Base-by-base conservation (phyloP, 2,329 filamentous ascomycete genomes). In the Aspergillus udagawae region DNA sequence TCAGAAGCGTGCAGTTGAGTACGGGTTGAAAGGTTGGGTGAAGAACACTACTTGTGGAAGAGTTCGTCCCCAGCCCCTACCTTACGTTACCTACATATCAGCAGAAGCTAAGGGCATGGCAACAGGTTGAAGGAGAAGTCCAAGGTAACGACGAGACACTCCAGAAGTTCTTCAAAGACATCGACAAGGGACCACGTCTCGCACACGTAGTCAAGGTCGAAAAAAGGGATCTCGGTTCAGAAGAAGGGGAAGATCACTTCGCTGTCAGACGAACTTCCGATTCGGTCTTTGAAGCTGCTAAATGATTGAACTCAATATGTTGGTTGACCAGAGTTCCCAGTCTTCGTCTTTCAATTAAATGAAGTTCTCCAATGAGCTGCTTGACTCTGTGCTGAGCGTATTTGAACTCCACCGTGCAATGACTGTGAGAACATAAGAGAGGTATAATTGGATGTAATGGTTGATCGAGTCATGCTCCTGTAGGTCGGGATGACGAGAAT, bases 41-140 rank as follows among this genome's bases (percentile, higher is more conserved):
- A 73, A 70, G 54, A 82, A 82, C 56, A 80, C 76, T 7, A 67
- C 67, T 6, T 76, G 77, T 55, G 77, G 76, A 60, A 74, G 74
- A 65, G 79, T 80, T 49, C 8, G 72, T 60, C 28, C 48, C 42
- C 12, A 23, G 12, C 42, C 20, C 41, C 41, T 20, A 25, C 23
- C 23, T 25, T 44, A 9, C 21, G 14, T 3, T 38, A 17, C 5
- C 14, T 17, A 23, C 35, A 28, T n/a, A 35, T 12, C 29, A 21
- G 7, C 14, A 38, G 20, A 4, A 25, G 20, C 52, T 49, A 38
- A 54, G 10, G 10, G 2, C 17, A 7, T 52, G 45, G 20, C 29
- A 47, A 55, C 63, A 96, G 91, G 92, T 97, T 49, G 86, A 91
- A 69, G 93, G 93, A 27, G 92, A 97, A 76, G 92, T 88, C 4